Evolutionary conservation across 2,329 filamentous ascomycete genomes (phyloP), one percentile per base, ranked within the genome.

Genomic region (Claviceps humidiphila): DNA sequence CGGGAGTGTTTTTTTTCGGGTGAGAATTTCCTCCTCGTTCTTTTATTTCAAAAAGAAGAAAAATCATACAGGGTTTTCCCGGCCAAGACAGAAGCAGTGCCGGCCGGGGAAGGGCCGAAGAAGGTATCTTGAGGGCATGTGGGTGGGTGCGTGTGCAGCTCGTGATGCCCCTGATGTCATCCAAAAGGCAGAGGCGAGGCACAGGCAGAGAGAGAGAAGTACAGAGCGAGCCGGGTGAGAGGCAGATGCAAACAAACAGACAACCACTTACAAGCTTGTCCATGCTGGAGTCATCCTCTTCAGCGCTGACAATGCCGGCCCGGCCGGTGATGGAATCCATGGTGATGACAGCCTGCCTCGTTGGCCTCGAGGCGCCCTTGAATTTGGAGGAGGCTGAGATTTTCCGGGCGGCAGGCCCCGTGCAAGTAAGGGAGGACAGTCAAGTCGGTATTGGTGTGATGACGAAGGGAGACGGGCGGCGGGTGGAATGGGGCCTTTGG

Each of bases 241-340:
- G 17, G 17, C n/a, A 38, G 26, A 37, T 34, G 26, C 48, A 42
- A 50, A 43, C 24, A 16, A 37, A 11, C 24, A 34, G 56, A 53
- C 22, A n/a, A 4, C 24, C 24, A 71, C 76, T 72, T 74, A 83
- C 80, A 71, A 82, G 70, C 63, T 74, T 76, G 58, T 78, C 76
- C 71, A 82, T 74, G 59, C 66, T 71, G 56, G 70, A 71, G 56
- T 71, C 74, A 66, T 75, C 73, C 50, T 75, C 70, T 56, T 71
- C 64, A 58, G 77, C 73, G 63, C 74, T 71, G 61, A 83, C 74
- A 58, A 80, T 66, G 61, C 78, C 78, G 60, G 77, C 77, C 68
- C 74, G 76, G 65, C 76, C 76, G 56, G 74, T 74, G 50, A 68
- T 63, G 54, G 66, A 63, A 64, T 70, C 66, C 68, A 70, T 70